These are phyloP conservation scores for Crithidia brevicula DNA, from an alignment of 208 protist species.

Conservation along the genomic window DNA sequence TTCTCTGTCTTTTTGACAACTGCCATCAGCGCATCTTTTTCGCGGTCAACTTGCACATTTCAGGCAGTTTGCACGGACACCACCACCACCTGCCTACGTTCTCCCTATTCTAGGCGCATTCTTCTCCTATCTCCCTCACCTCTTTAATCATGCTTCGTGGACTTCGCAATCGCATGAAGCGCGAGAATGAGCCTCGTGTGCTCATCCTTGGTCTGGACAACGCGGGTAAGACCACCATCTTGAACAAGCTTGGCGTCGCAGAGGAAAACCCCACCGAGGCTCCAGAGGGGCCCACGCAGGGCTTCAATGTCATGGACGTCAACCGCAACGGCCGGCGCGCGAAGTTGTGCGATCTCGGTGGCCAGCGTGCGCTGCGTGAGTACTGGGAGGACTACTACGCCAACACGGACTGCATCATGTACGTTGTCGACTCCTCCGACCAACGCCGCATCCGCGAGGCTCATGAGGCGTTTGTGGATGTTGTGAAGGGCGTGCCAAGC, in stretches of 20 bases:
- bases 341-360: constrained; percentile 99
- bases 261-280: constrained; percentile 51
- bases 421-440: constrained; percentile 97
- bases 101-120: background rate
- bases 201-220: constrained; percentile 96
- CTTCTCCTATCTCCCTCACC: no score
- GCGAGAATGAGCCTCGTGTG: constrained; percentile 92
- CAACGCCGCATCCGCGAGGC: constrained; percentile 91
- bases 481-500: constrained; percentile 95
- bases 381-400: constrained; percentile 99
- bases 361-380: constrained; percentile 98
- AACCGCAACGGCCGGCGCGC: constrained; percentile 93
- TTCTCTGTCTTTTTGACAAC: no score
- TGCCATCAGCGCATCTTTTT: no score
- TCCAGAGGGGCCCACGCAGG: constrained; percentile 98
- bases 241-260: constrained; percentile 92
- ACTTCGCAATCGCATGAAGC: constrained; percentile 90
- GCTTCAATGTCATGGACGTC: constrained; percentile 99
- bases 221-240: constrained; percentile 97
- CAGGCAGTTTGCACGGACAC: background rate
- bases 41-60: no score
- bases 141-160: constrained; percentile 70
- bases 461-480: constrained; percentile 90
- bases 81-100: background rate
- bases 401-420: constrained; percentile 97